Conservation (phyloP, 1,284 basidiomycete genomes). For the Moesziomyces aphidis region DNA sequence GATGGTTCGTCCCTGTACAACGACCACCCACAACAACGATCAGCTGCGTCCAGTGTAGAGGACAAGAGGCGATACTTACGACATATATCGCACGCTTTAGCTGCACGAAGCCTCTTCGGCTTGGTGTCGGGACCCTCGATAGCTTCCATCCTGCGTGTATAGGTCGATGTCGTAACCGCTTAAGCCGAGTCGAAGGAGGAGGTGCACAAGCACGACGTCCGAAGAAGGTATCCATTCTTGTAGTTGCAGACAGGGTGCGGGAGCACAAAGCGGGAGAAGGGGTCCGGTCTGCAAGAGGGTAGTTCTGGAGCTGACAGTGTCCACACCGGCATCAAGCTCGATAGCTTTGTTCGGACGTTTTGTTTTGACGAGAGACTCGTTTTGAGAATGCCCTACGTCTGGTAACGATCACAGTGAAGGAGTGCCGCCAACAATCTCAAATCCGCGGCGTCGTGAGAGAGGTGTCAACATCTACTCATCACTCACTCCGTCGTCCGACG, state of each 20-base stretch:
- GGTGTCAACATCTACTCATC: slow-evolving; percentile 28
- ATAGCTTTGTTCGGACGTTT: no score
- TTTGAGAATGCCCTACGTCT: no score
- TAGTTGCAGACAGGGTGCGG: not conserved
- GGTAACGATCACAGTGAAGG: no score
- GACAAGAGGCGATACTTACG: slow-evolving; percentile 12
- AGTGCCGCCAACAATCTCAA: no score
- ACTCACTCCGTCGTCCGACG: not conserved
- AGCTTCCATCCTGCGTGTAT: no score
- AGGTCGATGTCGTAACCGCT: no score
- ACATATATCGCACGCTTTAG: slow-evolving; percentile 37
- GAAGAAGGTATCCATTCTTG: not conserved
- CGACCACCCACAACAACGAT: not conserved
- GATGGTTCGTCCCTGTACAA: slow-evolving; percentile 22
- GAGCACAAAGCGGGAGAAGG: no score
- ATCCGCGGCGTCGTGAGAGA: not conserved
- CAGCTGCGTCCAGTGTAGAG: not conserved
- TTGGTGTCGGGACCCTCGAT: not conserved
- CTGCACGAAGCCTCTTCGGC: slow-evolving; percentile 6
- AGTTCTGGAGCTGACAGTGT: no score
- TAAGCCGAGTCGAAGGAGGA: no score
- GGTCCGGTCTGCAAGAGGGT: no score
- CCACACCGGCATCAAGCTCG: no score
- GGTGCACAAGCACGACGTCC: not conserved
- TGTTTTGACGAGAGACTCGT: no score